Conservation (phyloP, 345 rosid species). For the Euphorbia pulcherrima region DNA sequence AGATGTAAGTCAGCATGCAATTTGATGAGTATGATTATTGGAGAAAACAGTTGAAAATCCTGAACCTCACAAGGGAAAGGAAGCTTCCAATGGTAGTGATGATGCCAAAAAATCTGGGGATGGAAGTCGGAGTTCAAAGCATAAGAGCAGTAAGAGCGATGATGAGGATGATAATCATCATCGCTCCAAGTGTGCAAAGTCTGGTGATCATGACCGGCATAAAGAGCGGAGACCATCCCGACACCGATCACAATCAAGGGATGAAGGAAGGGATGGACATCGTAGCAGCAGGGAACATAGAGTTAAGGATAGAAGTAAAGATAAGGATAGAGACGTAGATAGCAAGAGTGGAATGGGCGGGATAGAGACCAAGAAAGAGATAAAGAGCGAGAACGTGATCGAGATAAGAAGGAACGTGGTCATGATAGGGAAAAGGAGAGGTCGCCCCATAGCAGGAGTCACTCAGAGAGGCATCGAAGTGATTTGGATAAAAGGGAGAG, state of each 20-base stretch:
- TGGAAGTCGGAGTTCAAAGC: constrained; percentile 53
- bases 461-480: constrained; percentile 47
- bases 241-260: constrained; percentile 62
- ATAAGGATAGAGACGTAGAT: constrained; percentile 28
- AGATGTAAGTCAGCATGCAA: constrained; percentile 47
- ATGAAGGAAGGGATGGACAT: constrained; percentile 62
- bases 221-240: constrained; percentile 41
- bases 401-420: constrained; percentile 34
- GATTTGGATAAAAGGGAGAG: constrained; percentile 40
- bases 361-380: constrained; percentile 32
- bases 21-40: constrained; percentile 94
- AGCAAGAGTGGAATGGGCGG: constrained; percentile 45
- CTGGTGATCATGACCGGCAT: constrained; percentile 42
- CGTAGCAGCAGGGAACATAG: constrained; percentile 54
- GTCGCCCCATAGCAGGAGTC: constrained; percentile 51
- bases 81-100: constrained; percentile 50
- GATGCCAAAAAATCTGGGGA: constrained; percentile 40
- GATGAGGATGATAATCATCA: constrained; percentile 34
- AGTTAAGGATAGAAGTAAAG: constrained; percentile 52
- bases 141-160: constrained; percentile 46
- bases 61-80: constrained; percentile 41
- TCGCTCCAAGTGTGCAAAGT: constrained; percentile 52
- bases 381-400: constrained; percentile 34
- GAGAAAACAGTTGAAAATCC: constrained; percentile 88
- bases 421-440: constrained; percentile 46